Percentiles rank a stretch among this genome's conserved stretches.
phyloP scores from a whole-genome alignment of 2,329 filamentous ascomycete species.

The Lecanicillium sp. region DNA sequence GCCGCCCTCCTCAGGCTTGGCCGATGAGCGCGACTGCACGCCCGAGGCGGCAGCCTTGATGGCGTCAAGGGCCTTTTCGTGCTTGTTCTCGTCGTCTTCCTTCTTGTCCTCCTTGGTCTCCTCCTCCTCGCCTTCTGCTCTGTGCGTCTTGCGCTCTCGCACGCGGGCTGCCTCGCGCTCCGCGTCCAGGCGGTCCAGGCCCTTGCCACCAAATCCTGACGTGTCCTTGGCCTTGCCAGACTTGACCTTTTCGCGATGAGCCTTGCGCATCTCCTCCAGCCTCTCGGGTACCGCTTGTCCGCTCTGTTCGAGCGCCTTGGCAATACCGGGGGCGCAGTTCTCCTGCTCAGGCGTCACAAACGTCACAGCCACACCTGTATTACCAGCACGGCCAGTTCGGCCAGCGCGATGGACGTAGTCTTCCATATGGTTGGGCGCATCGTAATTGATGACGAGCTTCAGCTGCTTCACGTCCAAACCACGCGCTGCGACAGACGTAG shows the following conservation, averaged over 20 bases:
- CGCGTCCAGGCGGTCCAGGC: conserved; percentile 83
- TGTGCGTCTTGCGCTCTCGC: conserved; percentile 81
- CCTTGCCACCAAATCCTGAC: conserved; percentile 90
- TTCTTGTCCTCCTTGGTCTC: conserved; percentile 69
- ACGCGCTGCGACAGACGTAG: conserved; percentile 90
- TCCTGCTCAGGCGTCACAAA: conserved; percentile 90
- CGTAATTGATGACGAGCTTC: conserved; percentile 92
- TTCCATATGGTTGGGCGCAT: conserved; percentile 88
- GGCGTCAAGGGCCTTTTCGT: conserved; percentile 57
- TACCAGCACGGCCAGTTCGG: conserved; percentile 88
- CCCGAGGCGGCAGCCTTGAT: conserved; percentile 56
- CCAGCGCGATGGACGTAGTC: conserved; percentile 95
- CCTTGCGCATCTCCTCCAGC: conserved; percentile 56
- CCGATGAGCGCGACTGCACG: conserved; percentile 44
- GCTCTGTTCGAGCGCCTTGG: conserved; percentile 88
- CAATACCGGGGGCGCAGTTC: conserved; percentile 79
- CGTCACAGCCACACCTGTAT: conserved; percentile 89
- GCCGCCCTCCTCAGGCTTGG: conserved; percentile 33
- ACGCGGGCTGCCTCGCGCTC: conserved; percentile 82
- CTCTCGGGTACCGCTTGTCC: conserved; percentile 72
- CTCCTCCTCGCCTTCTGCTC: conserved; percentile 77
- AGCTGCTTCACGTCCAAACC: conserved; percentile 94
- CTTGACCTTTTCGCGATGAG: conserved; percentile 86
- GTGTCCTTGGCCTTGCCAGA: conserved; percentile 83
- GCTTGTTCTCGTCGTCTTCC: conserved; percentile 58